Conservation (phyloP, 805 yeast genomes). For the Wickerhamomyces pijperi region DNA sequence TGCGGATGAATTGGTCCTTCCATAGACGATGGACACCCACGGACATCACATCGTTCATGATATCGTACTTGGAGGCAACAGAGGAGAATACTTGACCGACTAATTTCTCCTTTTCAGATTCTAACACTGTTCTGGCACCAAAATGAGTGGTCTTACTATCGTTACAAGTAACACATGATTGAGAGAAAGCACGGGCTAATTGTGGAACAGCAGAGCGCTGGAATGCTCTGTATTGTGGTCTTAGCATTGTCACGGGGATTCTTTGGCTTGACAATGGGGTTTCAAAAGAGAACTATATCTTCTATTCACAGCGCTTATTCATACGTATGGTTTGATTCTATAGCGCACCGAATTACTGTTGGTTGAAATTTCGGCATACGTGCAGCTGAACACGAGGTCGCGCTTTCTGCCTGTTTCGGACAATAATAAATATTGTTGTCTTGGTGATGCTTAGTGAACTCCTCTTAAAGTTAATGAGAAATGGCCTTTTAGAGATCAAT, state of each 20-base stretch:
- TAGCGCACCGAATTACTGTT: too few species aligned
- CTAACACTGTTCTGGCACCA: conserved; percentile 77
- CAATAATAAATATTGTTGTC: neutral
- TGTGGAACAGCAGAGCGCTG: neutral
- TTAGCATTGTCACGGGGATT: conserved; percentile 2
- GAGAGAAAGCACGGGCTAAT: conserved; percentile 3
- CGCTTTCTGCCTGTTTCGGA: neutral
- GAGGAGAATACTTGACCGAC: conserved; percentile 86
- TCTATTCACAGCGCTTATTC: too few species aligned
- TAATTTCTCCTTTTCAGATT: conserved; percentile 68
- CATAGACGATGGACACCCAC: conserved; percentile 90
- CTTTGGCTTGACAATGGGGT: too few species aligned
- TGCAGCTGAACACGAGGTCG: neutral
- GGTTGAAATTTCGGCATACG: neutral
- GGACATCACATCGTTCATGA: conserved; percentile 98
- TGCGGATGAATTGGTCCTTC: conserved; percentile 83
- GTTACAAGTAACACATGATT: conserved; percentile 2
- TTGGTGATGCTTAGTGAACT: neutral
- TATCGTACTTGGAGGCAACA: conserved; percentile 88
- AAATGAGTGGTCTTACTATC: conserved; percentile 67
- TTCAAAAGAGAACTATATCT: neutral
- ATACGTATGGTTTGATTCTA: neutral
- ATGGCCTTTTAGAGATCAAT: too few species aligned
- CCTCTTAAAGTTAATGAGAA: too few species aligned
- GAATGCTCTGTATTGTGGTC: conserved; percentile 1